Evolutionary conservation across 73 alveolate genomes (phyloP).

Genomic region (Paramecium caudatum): DNA sequence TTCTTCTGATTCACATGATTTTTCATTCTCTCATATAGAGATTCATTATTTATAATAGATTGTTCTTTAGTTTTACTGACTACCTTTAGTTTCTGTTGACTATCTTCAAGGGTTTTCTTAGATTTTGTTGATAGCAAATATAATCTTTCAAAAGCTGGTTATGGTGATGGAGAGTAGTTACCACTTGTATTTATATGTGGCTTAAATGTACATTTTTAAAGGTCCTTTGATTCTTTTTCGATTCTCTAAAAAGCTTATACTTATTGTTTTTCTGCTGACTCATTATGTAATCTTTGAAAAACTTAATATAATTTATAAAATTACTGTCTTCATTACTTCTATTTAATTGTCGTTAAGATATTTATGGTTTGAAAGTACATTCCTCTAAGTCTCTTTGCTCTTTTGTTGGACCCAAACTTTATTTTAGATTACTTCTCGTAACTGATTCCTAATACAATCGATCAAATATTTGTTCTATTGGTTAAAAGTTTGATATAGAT

Average conservation of each 20-base stretch:
- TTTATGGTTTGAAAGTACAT: conserved; percentile 61
- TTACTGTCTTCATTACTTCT: conserved; percentile 33
- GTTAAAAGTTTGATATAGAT: conserved; percentile 30
- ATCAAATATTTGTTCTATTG: conserved; percentile 30
- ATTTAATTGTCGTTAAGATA: neutral
- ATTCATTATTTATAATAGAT: neutral
- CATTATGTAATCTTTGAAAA: conserved; percentile 44
- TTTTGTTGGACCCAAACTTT: neutral
- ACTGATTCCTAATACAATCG: conserved; percentile 20
- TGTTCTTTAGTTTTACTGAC: neutral
- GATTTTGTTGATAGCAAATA: conserved; percentile 51
- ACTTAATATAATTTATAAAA: neutral
- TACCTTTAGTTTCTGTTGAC: neutral
- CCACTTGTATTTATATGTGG: conserved; percentile 17
- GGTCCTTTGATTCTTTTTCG: neutral
- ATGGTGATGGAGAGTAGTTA: conserved; percentile 10
- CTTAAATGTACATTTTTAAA: conserved; percentile 30
- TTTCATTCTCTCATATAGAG: conserved; percentile 67
- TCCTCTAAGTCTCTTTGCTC: neutral
- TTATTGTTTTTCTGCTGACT: conserved; percentile 60
- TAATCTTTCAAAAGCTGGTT: conserved; percentile 61
- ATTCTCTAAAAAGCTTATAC: conserved; percentile 9
- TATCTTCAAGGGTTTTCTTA: conserved; percentile 1
- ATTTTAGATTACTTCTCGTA: neutral
- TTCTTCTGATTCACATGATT: conserved; percentile 43